A percentile compares a stretch with the other conserved stretches of the same genome.
Conservation (phyloP, 805 yeast species). For the Yarrowia alimentaria region DNA sequence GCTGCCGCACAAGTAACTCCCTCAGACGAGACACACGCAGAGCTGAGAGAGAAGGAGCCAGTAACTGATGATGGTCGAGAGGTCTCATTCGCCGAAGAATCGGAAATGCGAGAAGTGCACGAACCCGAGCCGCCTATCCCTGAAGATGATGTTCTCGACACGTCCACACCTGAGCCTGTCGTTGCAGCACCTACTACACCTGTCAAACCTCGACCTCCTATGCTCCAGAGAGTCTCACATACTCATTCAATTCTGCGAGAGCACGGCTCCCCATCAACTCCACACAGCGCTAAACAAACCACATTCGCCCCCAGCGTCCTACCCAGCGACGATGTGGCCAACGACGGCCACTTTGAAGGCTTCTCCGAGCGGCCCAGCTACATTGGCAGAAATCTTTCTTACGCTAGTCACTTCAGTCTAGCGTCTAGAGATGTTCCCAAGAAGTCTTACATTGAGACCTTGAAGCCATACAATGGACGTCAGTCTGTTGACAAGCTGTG, state of each 20-base stretch:
- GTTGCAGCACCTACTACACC: too few species aligned
- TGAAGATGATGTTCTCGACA: constrained; percentile 2
- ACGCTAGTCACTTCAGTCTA: not conserved
- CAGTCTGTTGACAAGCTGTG: constrained; percentile 52
- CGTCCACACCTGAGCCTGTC: constrained; percentile 21
- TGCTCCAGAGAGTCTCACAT: not conserved
- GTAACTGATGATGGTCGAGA: too few species aligned
- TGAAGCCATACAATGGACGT: constrained; percentile 50
- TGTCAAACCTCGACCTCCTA: constrained; percentile 8
- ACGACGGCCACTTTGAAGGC: not conserved
- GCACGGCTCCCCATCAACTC: not conserved
- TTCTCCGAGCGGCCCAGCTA: constrained; percentile 1
- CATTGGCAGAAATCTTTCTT: constrained; percentile 1
- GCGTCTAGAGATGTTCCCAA: constrained; percentile 19
- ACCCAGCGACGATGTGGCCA: too few species aligned
- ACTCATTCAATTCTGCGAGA: constrained; percentile 19
- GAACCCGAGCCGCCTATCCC: constrained; percentile 11
- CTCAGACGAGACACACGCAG: too few species aligned
- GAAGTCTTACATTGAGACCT: constrained; percentile 39
- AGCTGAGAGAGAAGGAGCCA: too few species aligned
- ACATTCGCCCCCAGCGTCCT: too few species aligned
- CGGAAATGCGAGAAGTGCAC: not conserved
- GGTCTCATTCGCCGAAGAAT: constrained; percentile 5
- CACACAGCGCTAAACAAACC: not conserved
- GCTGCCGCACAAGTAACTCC: too few species aligned